These are phyloP conservation scores for Chytriomyces sp. DNA, from an alignment of 192 early-diverging fungal genomes.

Conservation along the genomic window DNA sequence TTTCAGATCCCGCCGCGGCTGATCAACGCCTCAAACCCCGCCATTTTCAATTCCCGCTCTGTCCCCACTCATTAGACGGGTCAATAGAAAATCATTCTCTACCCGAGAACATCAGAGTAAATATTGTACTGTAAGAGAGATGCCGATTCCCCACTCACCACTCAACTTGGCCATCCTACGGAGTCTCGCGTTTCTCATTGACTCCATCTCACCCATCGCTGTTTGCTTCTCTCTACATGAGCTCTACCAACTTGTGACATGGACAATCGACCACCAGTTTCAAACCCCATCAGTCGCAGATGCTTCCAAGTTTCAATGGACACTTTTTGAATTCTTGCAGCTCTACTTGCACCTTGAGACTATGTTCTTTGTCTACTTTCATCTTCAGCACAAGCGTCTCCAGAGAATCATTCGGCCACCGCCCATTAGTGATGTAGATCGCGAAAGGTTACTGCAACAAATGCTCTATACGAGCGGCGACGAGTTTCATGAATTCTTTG, in stretches of 20 bases:
- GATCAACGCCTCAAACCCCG: too few species aligned
- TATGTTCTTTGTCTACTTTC: background rate
- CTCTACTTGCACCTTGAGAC: background rate
- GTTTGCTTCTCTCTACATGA: background rate
- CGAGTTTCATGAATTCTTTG: background rate
- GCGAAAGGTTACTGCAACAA: background rate
- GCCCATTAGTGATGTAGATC: background rate
- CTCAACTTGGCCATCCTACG: background rate
- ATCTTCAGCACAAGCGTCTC: background rate
- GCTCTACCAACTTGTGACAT: background rate
- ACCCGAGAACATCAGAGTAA: too few species aligned
- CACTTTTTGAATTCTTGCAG: background rate
- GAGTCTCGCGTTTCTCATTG: background rate
- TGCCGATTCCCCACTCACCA: too few species aligned
- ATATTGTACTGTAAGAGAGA: too few species aligned
- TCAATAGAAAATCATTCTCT: too few species aligned
- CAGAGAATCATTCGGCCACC: background rate
- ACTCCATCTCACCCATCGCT: background rate
- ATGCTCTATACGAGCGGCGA: background rate
- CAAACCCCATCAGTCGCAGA: background rate
- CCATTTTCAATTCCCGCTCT: too few species aligned
- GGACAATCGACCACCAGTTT: background rate
- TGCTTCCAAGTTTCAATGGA: background rate
- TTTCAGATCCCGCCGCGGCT: too few species aligned
- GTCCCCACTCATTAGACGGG: too few species aligned